These are phyloP conservation scores for Micractinium sp. DNA, from an alignment of 139 green algal species.

Conservation along the genomic window DNA sequence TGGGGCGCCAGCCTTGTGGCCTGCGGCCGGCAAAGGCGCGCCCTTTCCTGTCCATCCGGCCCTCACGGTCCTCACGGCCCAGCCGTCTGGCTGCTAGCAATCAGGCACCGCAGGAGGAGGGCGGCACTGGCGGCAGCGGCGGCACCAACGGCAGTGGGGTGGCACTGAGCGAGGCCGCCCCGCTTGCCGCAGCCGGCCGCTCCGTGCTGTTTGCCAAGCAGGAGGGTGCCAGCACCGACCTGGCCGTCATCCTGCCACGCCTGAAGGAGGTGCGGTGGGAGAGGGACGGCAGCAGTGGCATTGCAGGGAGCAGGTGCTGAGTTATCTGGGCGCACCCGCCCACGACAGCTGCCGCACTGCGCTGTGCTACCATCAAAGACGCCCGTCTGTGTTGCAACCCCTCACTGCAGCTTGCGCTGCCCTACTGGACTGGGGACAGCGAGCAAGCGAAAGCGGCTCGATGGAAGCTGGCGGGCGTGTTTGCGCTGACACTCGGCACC, in stretches of 20 bases:
- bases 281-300: neutral
- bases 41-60: too few species aligned
- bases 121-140: neutral
- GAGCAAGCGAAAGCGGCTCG: conserved; percentile 58
- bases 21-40: too few species aligned
- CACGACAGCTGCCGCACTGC: neutral
- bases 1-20: too few species aligned
- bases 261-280: conserved; percentile 52
- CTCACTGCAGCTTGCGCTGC: conserved; percentile 71
- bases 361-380: neutral
- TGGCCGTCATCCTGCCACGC: conserved; percentile 71
- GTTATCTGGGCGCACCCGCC: neutral
- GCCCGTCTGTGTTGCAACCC: neutral
- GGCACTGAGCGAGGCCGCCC: neutral
- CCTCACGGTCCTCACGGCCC: too few species aligned
- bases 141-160: neutral
- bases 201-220: conserved; percentile 34
- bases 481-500: conserved; percentile 92
- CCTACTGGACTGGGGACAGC: conserved; percentile 79
- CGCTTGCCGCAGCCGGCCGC: neutral
- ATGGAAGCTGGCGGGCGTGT: conserved; percentile 84
- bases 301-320: neutral
- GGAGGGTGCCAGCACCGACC: conserved; percentile 76
- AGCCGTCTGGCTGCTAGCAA: neutral
- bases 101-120: neutral